Evolutionary conservation across 495 filamentous ascomycete genomes (phyloP), one percentile per base, ranked within the genome.

Genomic region (Neurospora africana): DNA sequence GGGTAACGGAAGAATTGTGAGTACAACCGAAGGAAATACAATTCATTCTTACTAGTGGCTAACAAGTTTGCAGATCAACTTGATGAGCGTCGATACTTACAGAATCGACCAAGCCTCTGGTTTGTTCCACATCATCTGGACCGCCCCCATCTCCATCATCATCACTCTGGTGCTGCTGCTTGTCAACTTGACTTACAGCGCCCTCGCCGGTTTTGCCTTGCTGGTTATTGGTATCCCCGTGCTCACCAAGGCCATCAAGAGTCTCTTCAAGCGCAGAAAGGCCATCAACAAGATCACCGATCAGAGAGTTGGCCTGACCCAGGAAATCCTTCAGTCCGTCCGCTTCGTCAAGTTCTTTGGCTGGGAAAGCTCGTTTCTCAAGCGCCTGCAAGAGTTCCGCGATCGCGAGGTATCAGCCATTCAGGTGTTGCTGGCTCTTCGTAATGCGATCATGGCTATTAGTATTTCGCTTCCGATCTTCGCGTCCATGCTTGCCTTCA

Each of bases 261-360:
- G 81, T 61, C 84, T 98, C 19, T 91, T 97, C 76, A 81, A 74
- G 8, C 87, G 92, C 35, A 87, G 95, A 76, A 86, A 87, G 75
- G 85, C 80, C 40, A 97, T 97, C 83, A 97, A 97, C 83, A 93
- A 93, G 76, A 87, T 97, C 72, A 98, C 95, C 7, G 95, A 98
- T 80, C 91, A 93, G 79, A 86, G 95, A 53, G 94, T 98, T 8
- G 90, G 91, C 67, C 83, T 98, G 41, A 98, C 94, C 0, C 95
- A 98, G 77, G 95, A 98, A 77, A 96, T 98, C 40, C 79, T 98
- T 27, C 91, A 93, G 72, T 91, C 91, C 1, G 94, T 97, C 65
- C 87, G 93, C 21, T 98, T 98, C 76, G 94, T 98, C 79, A 98
- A 98, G 80, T 97, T 87, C 81, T 98, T 97, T 78, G 95, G 92